These are phyloP conservation scores for Chytriomyces hyalinus DNA, from an alignment of 192 early-diverging fungal species.

Conservation along the genomic window DNA sequence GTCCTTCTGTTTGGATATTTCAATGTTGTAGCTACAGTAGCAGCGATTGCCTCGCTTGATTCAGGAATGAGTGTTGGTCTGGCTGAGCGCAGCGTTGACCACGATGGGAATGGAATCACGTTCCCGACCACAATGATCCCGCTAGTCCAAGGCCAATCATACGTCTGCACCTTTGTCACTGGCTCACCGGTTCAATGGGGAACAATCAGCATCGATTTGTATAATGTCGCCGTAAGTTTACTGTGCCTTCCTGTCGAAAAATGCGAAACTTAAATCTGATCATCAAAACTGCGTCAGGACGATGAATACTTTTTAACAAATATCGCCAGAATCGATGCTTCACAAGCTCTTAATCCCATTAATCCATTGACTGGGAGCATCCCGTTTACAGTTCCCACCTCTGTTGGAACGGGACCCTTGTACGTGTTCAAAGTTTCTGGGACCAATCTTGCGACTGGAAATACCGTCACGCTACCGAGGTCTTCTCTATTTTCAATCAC, in stretches of 20 bases:
- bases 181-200: constrained; percentile 7
- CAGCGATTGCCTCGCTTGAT: not conserved
- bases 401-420: constrained; percentile 17
- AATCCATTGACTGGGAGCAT: constrained; percentile 14
- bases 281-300: not conserved
- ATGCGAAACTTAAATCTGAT: not conserved
- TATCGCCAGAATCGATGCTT: constrained; percentile 23
- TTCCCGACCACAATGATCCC: constrained; percentile 8
- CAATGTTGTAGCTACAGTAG: too few relatives aligned
- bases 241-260: not conserved
- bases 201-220: constrained; percentile 20
- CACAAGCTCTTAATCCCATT: constrained; percentile 14
- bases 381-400: constrained; percentile 16
- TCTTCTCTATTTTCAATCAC: constrained; percentile 21
- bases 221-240: constrained; percentile 10
- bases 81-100: not conserved
- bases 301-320: constrained; percentile 19
- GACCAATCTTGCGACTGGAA: not conserved
- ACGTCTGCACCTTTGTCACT: constrained; percentile 27
- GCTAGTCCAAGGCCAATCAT: constrained; percentile 10
- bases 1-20: too few relatives aligned
- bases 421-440: constrained; percentile 20
- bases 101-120: constrained; percentile 21
- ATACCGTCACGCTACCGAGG: not conserved
- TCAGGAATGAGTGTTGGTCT: not conserved